phyloP scores from a whole-genome alignment of 75 land plant genomes.

The Larix kaempferi region DNA sequence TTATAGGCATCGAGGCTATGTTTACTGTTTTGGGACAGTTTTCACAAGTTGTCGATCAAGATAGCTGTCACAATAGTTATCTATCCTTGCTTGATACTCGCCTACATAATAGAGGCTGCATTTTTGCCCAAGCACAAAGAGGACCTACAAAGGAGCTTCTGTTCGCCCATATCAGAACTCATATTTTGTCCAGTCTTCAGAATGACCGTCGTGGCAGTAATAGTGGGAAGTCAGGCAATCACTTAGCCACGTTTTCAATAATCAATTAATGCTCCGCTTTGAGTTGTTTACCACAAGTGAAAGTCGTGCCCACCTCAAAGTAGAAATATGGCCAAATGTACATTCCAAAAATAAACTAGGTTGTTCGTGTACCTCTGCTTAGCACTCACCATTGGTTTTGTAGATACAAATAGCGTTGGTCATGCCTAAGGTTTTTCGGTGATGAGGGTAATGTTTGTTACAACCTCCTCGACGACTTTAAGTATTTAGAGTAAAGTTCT shows the following conservation, averaged over 20 bases:
- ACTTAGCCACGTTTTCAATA: slow-evolving; percentile 82
- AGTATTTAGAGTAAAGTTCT: too few relatives aligned
- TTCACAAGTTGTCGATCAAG: too few relatives aligned
- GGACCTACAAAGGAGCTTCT: not conserved
- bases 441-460: slow-evolving; percentile 43
- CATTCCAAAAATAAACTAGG: slow-evolving; percentile 92
- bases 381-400: slow-evolving; percentile 75
- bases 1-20: slow-evolving; percentile 64
- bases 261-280: slow-evolving; percentile 75
- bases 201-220: slow-evolving; percentile 73
- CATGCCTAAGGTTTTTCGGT: slow-evolving; percentile 71
- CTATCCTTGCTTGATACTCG: too few relatives aligned
- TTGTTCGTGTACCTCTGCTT: slow-evolving; percentile 79
- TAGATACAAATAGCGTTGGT: slow-evolving; percentile 64
- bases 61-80: too few relatives aligned
- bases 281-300: slow-evolving; percentile 83
- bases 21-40: too few relatives aligned
- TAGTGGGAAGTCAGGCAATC: slow-evolving; percentile 91
- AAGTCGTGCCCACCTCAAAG: slow-evolving; percentile 25
- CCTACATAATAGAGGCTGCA: too few relatives aligned
- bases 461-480: slow-evolving; percentile 45
- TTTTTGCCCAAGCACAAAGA: too few relatives aligned
- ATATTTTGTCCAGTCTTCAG: slow-evolving; percentile 82
- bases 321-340: slow-evolving; percentile 81
- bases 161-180: slow-evolving; percentile 34